A percentile compares a stretch with the other conserved stretches of the same genome.
Conservation (phyloP, 1,139 yeast species). For the Scheffersomyces stambukii region DNA sequence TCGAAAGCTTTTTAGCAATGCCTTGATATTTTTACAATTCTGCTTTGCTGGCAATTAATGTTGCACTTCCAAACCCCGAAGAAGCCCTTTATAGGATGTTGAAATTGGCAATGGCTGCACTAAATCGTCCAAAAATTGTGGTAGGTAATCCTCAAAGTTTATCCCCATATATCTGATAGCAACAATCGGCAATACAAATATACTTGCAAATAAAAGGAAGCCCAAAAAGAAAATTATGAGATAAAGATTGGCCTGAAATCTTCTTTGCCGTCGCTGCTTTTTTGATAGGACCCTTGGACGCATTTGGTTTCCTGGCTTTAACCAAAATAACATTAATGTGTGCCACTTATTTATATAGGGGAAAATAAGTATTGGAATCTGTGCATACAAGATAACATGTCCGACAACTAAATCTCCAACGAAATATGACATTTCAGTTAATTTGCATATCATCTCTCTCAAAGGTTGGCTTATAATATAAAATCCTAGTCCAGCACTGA, state of each 20-base stretch:
- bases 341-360: slow-evolving; percentile 73
- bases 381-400: slow-evolving; percentile 47
- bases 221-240: slow-evolving; percentile 36
- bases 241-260: slow-evolving; percentile 30
- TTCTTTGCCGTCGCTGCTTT: slow-evolving; percentile 27
- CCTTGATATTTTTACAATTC: no score
- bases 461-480: slow-evolving; percentile 48
- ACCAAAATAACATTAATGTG: slow-evolving; percentile 76
- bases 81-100: slow-evolving; percentile 35
- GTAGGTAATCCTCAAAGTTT: slow-evolving; percentile 35
- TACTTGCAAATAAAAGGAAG: slow-evolving; percentile 28
- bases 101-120: slow-evolving; percentile 38
- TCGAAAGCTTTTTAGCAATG: no score
- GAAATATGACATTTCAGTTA: slow-evolving; percentile 52
- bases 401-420: slow-evolving; percentile 50
- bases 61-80: slow-evolving; percentile 13
- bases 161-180: slow-evolving; percentile 25
- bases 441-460: slow-evolving; percentile 52
- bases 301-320: slow-evolving; percentile 56
- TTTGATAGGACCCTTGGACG: slow-evolving; percentile 34
- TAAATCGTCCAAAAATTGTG: slow-evolving; percentile 27
- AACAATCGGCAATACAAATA: slow-evolving; percentile 41
- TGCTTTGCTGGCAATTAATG: no score
- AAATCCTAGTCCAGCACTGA: slow-evolving; percentile 50
- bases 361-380: slow-evolving; percentile 48